Evolutionary conservation across 352 stramenopile genomes (phyloP).

Genomic region (Phytophthora cryptogea): DNA sequence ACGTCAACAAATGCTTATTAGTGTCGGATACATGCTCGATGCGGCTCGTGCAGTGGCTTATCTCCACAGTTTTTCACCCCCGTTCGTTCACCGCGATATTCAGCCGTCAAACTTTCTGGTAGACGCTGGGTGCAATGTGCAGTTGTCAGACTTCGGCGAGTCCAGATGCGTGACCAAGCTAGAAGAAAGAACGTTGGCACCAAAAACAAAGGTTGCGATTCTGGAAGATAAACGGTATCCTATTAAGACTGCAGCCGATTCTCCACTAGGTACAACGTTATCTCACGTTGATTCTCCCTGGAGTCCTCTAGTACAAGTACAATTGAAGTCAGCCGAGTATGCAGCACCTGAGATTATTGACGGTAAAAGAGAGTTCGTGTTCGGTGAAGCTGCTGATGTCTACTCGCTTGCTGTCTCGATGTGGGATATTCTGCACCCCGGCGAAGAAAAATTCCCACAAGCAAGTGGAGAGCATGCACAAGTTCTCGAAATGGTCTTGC

Average conservation of each 20-base stretch:
- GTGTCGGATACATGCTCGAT: conserved; percentile 50
- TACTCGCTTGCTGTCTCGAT: conserved; percentile 66
- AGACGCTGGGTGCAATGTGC: conserved; percentile 38
- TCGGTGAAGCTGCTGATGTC: conserved; percentile 50
- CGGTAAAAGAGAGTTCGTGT: conserved; percentile 26
- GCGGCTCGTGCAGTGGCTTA: conserved; percentile 51
- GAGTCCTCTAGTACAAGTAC: conserved; percentile 6
- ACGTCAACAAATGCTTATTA: conserved; percentile 41
- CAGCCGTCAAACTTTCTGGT: conserved; percentile 52
- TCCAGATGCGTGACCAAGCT: conserved; percentile 29
- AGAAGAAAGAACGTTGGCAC: neutral
- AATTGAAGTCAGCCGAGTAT: conserved; percentile 48
- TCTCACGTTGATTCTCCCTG: conserved; percentile 16
- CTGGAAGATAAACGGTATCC: conserved; percentile 12
- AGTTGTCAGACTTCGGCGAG: conserved; percentile 47
- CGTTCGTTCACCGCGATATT: conserved; percentile 54
- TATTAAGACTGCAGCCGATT: conserved; percentile 5
- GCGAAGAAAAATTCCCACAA: conserved; percentile 38
- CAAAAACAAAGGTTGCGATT: conserved; percentile 13
- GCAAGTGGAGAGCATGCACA: conserved; percentile 36
- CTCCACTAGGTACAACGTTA: conserved; percentile 12
- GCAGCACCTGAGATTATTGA: conserved; percentile 64
- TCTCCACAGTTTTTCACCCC: conserved; percentile 52
- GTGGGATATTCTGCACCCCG: conserved; percentile 64
- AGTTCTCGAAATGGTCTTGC: conserved; percentile 48